A percentile compares a stretch with the other conserved stretches of the same genome.
These are phyloP conservation scores for Cutaneotrichosporon sp. DNA, from an alignment of 1,284 basidiomycete species.

Conservation along the genomic window DNA sequence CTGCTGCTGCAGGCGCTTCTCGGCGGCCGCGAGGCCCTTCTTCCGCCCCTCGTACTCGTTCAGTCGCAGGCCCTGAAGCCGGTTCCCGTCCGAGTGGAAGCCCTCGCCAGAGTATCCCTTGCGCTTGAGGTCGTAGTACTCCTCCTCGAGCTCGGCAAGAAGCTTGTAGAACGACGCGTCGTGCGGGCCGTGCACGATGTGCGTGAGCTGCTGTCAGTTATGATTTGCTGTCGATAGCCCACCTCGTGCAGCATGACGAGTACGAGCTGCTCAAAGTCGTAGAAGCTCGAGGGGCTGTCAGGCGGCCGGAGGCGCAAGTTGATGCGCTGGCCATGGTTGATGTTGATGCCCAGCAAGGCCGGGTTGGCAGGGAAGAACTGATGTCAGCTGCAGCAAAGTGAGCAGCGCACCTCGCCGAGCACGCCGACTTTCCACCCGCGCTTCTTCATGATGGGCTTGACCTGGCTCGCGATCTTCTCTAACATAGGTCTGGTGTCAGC, in stretches of 20 bases:
- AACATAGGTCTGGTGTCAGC: conserved; percentile 56
- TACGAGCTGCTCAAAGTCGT: conserved; percentile 70
- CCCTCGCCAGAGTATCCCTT: conserved; percentile 79
- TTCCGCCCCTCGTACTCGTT: conserved; percentile 64
- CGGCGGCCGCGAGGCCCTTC: conserved; percentile 73
- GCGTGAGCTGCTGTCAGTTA: conserved; percentile 64
- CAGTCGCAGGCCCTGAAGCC: conserved; percentile 67
- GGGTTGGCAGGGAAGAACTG: conserved; percentile 75
- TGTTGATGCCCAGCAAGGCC: conserved; percentile 66
- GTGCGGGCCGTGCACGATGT: conserved; percentile 83
- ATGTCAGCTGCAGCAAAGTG: not conserved
- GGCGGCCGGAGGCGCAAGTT: conserved; percentile 73
- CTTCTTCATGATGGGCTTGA: conserved; percentile 87
- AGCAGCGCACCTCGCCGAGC: conserved; percentile 62
- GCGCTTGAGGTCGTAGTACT: conserved; percentile 71
- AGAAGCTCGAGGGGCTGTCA: conserved; percentile 68
- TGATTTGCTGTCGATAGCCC: conserved; percentile 12
- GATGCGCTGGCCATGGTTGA: conserved; percentile 76
- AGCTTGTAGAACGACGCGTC: conserved; percentile 77
- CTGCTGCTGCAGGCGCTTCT: conserved; percentile 62
- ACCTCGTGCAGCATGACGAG: conserved; percentile 85
- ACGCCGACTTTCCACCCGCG: conserved; percentile 76
- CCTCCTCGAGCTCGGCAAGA: conserved; percentile 72
- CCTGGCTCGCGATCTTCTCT: conserved; percentile 72
- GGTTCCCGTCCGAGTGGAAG: conserved; percentile 70